Base-by-base conservation (phyloP, 306 rosid species). In the Quillaja saponaria region DNA sequence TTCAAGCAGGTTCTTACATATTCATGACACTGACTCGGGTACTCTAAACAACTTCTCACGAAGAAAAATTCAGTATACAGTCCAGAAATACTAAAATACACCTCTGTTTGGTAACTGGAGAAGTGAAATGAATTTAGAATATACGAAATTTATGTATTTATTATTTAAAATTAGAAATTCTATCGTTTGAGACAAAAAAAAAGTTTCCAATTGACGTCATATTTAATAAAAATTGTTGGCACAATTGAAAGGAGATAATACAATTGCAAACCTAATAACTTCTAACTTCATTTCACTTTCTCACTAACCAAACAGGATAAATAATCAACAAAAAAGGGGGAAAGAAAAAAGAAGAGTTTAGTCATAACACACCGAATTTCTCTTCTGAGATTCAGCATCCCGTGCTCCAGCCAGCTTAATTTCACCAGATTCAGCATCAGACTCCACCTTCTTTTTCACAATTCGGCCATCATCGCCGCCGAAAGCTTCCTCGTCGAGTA, bases 1-100 rank as follows among this genome's bases (percentile, higher is more conserved):
- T 84, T 88, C 90, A 86, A 88, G 83, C 96, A 76, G 90, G 80
- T 85, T 76, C 90, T 84, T 81, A 91, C 79, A 85, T 80, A 80
- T 77, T 84, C 73, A 92, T 68, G 71, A 83, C 84, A 86, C 76
- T 80, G 81, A 85, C 82, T 77, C 80, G 69, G 81, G 78, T 74
- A 76, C 80, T 81, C 86, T 80, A 94, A n/a, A 74, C 84, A 81
- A 87, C 45, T 71, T 78, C 90, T 81, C 85, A 76, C 61, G 80
- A 72, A 76, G 54, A 63, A 58, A 75, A 39, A 67, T 38, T 66
- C 77, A 80, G 79, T 77, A 82, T 55, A 72, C 61, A 64, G 50
- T 78, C 65, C 62, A 35, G 55, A 71, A 59, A 59, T 17, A 81
- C 17, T 49, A 34, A 65, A 52, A 55, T 47, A 51, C 65, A 59